Base-by-base conservation (phyloP, 1,284 basidiomycete genomes). In the Leccinum pachyderme region DNA sequence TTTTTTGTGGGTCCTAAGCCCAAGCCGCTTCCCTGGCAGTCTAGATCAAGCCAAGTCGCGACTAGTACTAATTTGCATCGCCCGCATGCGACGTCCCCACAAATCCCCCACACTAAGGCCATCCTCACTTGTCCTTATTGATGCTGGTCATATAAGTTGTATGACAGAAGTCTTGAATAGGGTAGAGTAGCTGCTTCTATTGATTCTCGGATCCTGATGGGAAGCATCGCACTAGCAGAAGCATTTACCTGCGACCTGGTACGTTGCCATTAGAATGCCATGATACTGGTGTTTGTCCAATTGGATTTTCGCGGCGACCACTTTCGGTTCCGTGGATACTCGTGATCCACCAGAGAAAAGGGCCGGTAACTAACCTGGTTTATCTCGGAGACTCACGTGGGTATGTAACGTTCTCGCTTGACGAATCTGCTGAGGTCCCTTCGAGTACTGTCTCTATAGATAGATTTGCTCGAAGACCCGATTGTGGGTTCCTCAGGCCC, bases 351-450 rank as follows among this genome's bases (percentile, higher is more conserved):
- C 24, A 24, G 15, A n/a, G 52, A 25, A 53, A 32, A 28, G 29
- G 25, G 18, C 24, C n/a, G 6, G 29, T 33, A 24, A 29, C 37
- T 24, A 31, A 25, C 22, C 39, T 22, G 7, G 39, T 41, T 41
- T 13, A 24, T 2, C 18, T 18, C 7, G n/a, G 15, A 25, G 7
- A n/a, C 25, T 46, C 45, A 29, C 27, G 45, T 46, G 45, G 27
- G 8, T 33, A 49, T 46, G 44, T 57, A 60, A 55, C 32, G 8
- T 25, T 12, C 27, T 29, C 37, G 25, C 37, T 49, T 47, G 18
- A 22, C 53, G 8, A 39, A 41, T 28, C 11, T 50, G 9, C 29
- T 15, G 32, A n/a, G 15, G 2, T 3, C 25, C 18, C 11, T 52
- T 8, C 32, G 22, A 39, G 15, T 4, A 7, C 7, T 28, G 27